Percentiles rank a stretch among this genome's conserved stretches.
Conservation (phyloP, 805 yeast species). For the Grigorovia humatica region DNA sequence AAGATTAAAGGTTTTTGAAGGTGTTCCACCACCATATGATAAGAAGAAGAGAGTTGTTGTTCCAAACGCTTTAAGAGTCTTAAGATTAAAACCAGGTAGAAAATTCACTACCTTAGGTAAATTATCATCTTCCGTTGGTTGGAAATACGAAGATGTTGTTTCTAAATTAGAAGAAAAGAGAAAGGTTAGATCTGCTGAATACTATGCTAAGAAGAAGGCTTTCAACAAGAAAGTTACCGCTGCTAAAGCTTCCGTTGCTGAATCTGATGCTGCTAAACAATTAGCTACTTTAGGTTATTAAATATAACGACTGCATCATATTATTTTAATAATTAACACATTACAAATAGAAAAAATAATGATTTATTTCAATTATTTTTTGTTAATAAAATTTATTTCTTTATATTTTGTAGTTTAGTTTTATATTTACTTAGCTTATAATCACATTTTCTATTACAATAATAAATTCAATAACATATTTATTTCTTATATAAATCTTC, state of each 20-base stretch:
- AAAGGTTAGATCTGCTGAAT: conserved; percentile 97
- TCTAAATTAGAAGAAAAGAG: conserved; percentile 98
- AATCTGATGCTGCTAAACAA: conserved; percentile 82
- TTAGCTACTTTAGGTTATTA: conserved; percentile 97
- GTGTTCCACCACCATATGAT: conserved; percentile 99
- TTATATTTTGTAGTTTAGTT: not conserved
- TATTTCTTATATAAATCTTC: not conserved
- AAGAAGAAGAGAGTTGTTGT: conserved; percentile 99
- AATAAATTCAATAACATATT: not conserved
- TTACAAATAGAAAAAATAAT: not conserved
- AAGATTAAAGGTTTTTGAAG: conserved; percentile 98
- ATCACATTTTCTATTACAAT: not conserved
- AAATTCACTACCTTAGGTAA: conserved; percentile 98
- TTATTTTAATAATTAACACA: not conserved
- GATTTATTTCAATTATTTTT: too few relatives aligned
- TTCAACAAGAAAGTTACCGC: conserved; percentile 82
- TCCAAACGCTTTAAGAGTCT: conserved; percentile 98
- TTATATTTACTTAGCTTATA: not conserved
- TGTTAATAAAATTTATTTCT: not conserved
- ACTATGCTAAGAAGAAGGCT: conserved; percentile 97
- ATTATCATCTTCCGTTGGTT: conserved; percentile 93
- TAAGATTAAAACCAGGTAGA: conserved; percentile 99
- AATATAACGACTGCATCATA: conserved; percentile 24
- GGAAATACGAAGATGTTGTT: conserved; percentile 99
- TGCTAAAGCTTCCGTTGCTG: conserved; percentile 81